Conservation (phyloP, 805 yeast genomes). For the Candida chilensis region DNA sequence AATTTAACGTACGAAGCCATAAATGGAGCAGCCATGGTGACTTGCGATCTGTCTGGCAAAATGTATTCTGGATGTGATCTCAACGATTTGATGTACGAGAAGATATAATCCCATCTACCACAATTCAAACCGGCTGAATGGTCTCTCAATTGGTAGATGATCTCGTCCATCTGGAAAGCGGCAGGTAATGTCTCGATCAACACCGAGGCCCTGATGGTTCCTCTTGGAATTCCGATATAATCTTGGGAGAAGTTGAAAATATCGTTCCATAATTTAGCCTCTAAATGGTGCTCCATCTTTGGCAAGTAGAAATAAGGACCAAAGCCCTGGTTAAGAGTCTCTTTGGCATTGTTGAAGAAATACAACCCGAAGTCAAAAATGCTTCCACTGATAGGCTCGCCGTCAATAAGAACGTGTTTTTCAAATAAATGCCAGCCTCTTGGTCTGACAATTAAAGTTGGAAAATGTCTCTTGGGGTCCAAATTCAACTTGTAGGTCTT, state of each 20-base stretch:
- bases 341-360: slow-evolving; percentile 67
- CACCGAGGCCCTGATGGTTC: slow-evolving; percentile 75
- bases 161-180: slow-evolving; percentile 82
- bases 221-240: slow-evolving; percentile 56
- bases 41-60: slow-evolving; percentile 73
- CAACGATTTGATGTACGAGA: slow-evolving; percentile 68
- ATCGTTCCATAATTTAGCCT: slow-evolving; percentile 80
- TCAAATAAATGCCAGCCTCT: slow-evolving; percentile 86
- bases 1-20: slow-evolving; percentile 72
- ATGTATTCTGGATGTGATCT: slow-evolving; percentile 60
- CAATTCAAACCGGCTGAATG: slow-evolving; percentile 79
- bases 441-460: slow-evolving; percentile 78
- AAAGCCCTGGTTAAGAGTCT: slow-evolving; percentile 50
- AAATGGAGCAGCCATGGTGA: slow-evolving; percentile 75
- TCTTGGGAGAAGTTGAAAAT: slow-evolving; percentile 73
- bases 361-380: slow-evolving; percentile 72
- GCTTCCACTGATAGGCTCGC: slow-evolving; percentile 71
- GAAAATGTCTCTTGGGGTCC: slow-evolving; percentile 48
- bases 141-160: slow-evolving; percentile 64
- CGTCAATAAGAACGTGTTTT: slow-evolving; percentile 61
- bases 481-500: slow-evolving; percentile 33
- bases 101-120: slow-evolving; percentile 88
- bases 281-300: slow-evolving; percentile 80
- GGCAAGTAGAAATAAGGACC: slow-evolving; percentile 83
- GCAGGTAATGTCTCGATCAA: slow-evolving; percentile 80